These are phyloP conservation scores for Trametes pubescens DNA, from an alignment of 1,284 basidiomycete species.

Conservation along the genomic window DNA sequence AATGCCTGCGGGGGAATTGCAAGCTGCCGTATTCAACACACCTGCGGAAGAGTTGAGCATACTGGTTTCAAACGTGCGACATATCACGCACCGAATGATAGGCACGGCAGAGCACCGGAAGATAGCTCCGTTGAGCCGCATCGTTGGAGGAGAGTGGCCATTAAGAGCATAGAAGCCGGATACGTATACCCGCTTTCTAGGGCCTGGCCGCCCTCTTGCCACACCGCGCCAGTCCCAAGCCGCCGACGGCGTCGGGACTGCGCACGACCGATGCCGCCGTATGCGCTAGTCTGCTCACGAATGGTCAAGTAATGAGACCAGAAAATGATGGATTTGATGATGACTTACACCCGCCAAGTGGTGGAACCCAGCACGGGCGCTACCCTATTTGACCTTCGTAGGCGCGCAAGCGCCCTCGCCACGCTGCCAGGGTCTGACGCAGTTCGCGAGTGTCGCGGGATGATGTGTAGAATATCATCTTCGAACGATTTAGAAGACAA, in stretches of 20 bases:
- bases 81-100: constrained; percentile 1
- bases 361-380: not conserved
- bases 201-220: not conserved
- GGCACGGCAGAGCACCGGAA: not conserved
- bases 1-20: not conserved
- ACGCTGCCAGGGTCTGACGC: too few relatives aligned
- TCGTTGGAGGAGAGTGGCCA: constrained; percentile 9
- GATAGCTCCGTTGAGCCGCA: constrained; percentile 2
- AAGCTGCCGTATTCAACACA: not conserved
- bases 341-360: constrained; percentile 5
- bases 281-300: not conserved
- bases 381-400: too few relatives aligned
- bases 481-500: not conserved
- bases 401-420: too few relatives aligned
- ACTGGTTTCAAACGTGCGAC: not conserved
- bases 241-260: not conserved
- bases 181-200: not conserved
- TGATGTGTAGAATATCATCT: not conserved
- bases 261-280: not conserved
- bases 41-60: not conserved
- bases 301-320: not conserved
- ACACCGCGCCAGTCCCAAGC: not conserved
- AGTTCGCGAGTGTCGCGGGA: not conserved
- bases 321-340: constrained; percentile 4
- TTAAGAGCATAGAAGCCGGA: constrained; percentile 1